Evolutionary conservation across 257 asterid genomes (phyloP).

Genomic region (Nemophila menziesii): DNA sequence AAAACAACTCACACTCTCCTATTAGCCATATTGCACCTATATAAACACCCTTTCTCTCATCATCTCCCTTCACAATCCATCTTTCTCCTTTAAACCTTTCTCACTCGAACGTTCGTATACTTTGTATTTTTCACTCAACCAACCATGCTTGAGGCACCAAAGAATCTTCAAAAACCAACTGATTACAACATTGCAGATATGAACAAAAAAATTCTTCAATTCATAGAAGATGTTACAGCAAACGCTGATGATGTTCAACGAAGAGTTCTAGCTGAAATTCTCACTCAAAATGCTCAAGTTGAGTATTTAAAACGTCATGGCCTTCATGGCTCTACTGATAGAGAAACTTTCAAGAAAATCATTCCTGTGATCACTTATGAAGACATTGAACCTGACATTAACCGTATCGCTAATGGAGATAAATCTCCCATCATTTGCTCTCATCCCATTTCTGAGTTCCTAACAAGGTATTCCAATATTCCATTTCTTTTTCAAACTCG

Average conservation of each 20-base stretch:
- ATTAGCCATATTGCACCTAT: neutral
- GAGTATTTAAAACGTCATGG: conserved; percentile 22
- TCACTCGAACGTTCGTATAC: too few relatives aligned
- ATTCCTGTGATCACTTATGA: conserved; percentile 27
- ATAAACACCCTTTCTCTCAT: neutral
- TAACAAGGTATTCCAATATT: conserved; percentile 19
- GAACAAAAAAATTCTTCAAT: conserved; percentile 17
- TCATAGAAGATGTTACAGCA: conserved; percentile 23
- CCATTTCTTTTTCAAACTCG: too few relatives aligned
- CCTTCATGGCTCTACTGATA: conserved; percentile 20
- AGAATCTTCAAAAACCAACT: neutral
- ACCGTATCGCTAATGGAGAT: conserved; percentile 25
- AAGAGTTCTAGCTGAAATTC: conserved; percentile 28
- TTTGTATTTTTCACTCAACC: too few relatives aligned
- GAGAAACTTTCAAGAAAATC: conserved; percentile 26
- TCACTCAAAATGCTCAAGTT: conserved; percentile 20
- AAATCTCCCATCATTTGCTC: conserved; percentile 24
- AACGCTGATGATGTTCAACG: conserved; percentile 23
- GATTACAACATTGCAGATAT: conserved; percentile 7
- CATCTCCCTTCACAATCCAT: conserved; percentile 1
- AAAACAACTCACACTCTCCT: too few relatives aligned
- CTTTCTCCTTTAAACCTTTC: neutral
- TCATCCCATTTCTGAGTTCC: conserved; percentile 30
- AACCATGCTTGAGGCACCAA: conserved; percentile 6
- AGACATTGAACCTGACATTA: conserved; percentile 21